A percentile compares a stretch with the other conserved stretches of the same genome.
Evolutionary conservation across 1,139 yeast genomes (phyloP).

Genomic region (Geotrichum citri-aurantii): DNA sequence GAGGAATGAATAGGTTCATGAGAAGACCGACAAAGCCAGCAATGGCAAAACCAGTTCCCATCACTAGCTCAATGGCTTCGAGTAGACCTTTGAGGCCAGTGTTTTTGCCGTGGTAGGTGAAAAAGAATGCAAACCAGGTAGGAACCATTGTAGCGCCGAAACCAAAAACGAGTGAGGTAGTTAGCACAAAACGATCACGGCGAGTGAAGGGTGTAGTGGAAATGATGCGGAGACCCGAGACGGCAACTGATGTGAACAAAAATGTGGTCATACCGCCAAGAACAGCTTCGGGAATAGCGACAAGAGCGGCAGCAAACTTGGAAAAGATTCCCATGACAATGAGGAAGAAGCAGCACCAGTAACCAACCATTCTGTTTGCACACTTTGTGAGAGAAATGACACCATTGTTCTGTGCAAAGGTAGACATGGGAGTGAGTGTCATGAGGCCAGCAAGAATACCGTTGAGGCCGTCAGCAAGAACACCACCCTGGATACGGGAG

Average conservation of each 20-base stretch:
- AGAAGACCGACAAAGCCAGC: constrained; percentile 73
- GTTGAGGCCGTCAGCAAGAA: constrained; percentile 68
- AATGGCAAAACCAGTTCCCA: constrained; percentile 83
- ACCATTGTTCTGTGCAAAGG: constrained; percentile 92
- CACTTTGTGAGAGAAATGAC: constrained; percentile 86
- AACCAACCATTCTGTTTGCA: constrained; percentile 79
- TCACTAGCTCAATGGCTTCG: constrained; percentile 72
- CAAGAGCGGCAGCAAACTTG: constrained; percentile 84
- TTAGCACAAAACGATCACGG: constrained; percentile 78
- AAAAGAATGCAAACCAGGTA: constrained; percentile 66
- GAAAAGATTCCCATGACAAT: constrained; percentile 80
- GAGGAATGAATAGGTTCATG: constrained; percentile 66
- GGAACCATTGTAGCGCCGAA: constrained; percentile 72
- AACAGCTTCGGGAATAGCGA: constrained; percentile 76
- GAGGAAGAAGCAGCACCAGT: constrained; percentile 81
- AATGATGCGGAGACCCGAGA: constrained; percentile 78
- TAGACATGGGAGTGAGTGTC: constrained; percentile 73
- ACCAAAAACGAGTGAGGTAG: constrained; percentile 72
- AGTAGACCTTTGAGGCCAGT: constrained; percentile 59
- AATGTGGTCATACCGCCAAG: constrained; percentile 92
- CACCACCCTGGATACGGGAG: constrained; percentile 85
- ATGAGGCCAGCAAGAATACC: constrained; percentile 65
- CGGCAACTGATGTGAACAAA: constrained; percentile 81
- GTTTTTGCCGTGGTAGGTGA: constrained; percentile 70
- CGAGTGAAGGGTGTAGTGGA: constrained; percentile 64